Evolutionary conservation across 352 stramenopile genomes (phyloP), one percentile per base, ranked within the genome.

Genomic region (Pythium volutum): DNA sequence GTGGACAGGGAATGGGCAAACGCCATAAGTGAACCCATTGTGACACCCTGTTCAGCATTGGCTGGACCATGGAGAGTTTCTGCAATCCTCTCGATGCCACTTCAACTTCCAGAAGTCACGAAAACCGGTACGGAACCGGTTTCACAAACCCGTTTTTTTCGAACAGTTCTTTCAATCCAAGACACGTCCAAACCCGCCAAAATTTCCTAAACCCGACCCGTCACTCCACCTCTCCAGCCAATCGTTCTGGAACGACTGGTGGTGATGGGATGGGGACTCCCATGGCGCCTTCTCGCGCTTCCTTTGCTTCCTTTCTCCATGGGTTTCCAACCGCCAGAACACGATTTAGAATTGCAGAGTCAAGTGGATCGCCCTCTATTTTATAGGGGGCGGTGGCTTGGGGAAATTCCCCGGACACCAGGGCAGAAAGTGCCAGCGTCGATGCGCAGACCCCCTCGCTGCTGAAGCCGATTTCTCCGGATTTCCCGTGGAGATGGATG

Each of bases 261-360:
- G 20, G 43, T 29, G 43, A 49, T 49, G 42, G 36, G 36, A 15
- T 43, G n/a, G n/a, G n/a, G n/a, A n/a, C 36, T 6, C n/a, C 18
- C 29, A 1, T 25, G 2, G 26, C 7, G 3, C 7, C 33, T 18
- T 11, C 31, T 36, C 31, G 31, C 31, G 31, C 31, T n/a, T n/a
- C n/a, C n/a, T n/a, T n/a, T 33, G 22, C 36, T 20, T 31, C 20
- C 20, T 34, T 23, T 31, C 39, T 22, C 8, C 42, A 39, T 25
- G n/a, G 23, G 27, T 45, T 20, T 41, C 20, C 29, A 8, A 6
- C 41, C 27, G n/a, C 79, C 81, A 93, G 81, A 93, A 91, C 84
- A 91, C 84, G 79, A 93, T 91, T 93, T 93, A 93, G 84, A 93
- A 93, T 93, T 93, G 84, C 84, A 75, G 77, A 91, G 84, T 93